These are phyloP conservation scores for Ensete ventricosum DNA, from an alignment of 176 grass and related monocot genomes.

Conservation along the genomic window DNA sequence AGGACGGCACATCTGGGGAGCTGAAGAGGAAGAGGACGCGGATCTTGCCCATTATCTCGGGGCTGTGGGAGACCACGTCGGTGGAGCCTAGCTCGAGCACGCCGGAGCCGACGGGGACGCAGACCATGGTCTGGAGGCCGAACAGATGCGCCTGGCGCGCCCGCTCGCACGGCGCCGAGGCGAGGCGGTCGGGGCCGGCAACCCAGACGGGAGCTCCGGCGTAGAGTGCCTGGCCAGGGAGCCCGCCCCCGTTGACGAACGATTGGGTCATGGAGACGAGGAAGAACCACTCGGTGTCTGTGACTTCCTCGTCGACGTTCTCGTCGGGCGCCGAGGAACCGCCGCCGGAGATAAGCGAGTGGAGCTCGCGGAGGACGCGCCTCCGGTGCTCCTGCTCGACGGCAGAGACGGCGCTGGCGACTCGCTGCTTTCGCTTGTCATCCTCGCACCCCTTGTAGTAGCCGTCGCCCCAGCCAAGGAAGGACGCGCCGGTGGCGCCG, in stretches of 20 bases:
- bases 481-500: constrained; percentile 34
- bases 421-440: constrained; percentile 20
- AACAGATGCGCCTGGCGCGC: no score
- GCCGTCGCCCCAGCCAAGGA: constrained; percentile 58
- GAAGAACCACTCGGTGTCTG: no score
- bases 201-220: constrained; percentile 48
- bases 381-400: constrained; percentile 86
- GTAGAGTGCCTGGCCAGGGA: constrained; percentile 59
- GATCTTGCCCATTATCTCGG: no score
- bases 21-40: constrained; percentile 41
- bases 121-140: no score
- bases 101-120: no score
- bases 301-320: constrained; percentile 60
- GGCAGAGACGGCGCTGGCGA: constrained; percentile 7
- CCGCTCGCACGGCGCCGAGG: constrained; percentile 46
- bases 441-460: no score
- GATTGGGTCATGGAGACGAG: no score
- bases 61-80: no score
- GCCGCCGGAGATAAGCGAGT: constrained; percentile 55
- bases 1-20: constrained; percentile 5
- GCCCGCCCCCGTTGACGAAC: constrained; percentile 22
- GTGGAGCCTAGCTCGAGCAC: no score
- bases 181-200: constrained; percentile 27
- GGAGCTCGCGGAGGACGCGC: constrained; percentile 67
- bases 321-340: constrained; percentile 33